Base-by-base conservation (phyloP, 2,329 filamentous ascomycete species). In the Stromatinia cepivora region DNA sequence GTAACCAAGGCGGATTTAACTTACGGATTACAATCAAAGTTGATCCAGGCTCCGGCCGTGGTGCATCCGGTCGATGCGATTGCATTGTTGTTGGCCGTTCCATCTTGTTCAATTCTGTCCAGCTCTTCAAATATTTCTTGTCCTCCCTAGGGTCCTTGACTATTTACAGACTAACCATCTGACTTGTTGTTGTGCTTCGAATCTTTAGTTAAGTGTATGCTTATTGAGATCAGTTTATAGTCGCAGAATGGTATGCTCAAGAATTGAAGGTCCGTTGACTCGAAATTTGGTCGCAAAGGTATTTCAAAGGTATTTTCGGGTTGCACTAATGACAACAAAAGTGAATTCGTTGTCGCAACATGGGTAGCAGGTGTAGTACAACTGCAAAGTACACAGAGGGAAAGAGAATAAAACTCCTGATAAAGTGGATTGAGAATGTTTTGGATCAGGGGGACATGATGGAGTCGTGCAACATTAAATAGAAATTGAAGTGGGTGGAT, bases 11-110 rank as follows among this genome's bases (percentile, higher is more conserved):
- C 28, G 45, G 25, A 86, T 89, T 84, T 84, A 31, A 86, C 90
- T 84, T 84, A 92, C 90, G 90, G 76, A 92, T 90, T 74, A 92
- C 90, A 73, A 92, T 79, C 75, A 92, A 81, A 68, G 88, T 86
- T 76, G 91, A 88, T 79, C 90, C 90, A 72, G 87, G 82, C 39
- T 88, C 86, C 76, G 87, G 88, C 79, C 82, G 66, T 28, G 66
- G 48, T 56, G 73, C 70, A 31, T 72, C 70, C 56, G 70, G 84
- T 72, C 77, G 72, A 63, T 77, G 79, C 71, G 75, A 69, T 61
- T 83, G 81, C 71, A 79, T 80, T 70, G 81, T 76, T 73, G 77
- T 70, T 77, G 79, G 80, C 71, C 82, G 79, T 75, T 83, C 82
- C 84, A 78, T 78, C 57, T 71, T 70, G 66, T 61, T 73, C 67